Evolutionary conservation across 495 filamentous ascomycete species (phyloP).

Genomic region (Neurospora sp.): DNA sequence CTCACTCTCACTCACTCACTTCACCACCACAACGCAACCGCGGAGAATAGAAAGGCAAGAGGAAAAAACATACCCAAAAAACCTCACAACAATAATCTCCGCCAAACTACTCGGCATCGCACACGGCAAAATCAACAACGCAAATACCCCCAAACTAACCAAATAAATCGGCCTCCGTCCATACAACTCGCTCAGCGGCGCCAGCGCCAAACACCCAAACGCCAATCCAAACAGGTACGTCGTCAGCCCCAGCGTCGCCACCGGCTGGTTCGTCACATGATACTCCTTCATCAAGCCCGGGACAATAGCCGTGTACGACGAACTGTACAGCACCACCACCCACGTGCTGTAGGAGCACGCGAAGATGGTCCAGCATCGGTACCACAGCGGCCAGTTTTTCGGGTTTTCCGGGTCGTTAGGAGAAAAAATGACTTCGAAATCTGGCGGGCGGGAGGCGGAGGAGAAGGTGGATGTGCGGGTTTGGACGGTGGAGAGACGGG

Average conservation of each 20-base stretch:
- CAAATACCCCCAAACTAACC: slow-evolving; percentile 49
- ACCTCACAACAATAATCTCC: slow-evolving; percentile 58
- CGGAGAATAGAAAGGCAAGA: background rate
- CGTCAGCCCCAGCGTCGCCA: slow-evolving; percentile 68
- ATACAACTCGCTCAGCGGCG: slow-evolving; percentile 67
- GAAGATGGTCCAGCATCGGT: slow-evolving; percentile 52
- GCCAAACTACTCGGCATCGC: slow-evolving; percentile 55
- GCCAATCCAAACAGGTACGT: slow-evolving; percentile 71
- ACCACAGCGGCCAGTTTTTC: slow-evolving; percentile 61
- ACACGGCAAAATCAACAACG: slow-evolving; percentile 59
- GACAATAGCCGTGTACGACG: slow-evolving; percentile 64
- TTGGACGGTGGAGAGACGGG: slow-evolving; percentile 9
- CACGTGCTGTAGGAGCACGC: slow-evolving; percentile 65
- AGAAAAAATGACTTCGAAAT: slow-evolving; percentile 69
- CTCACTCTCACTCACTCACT: background rate
- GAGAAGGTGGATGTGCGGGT: slow-evolving; percentile 47
- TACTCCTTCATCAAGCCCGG: slow-evolving; percentile 61
- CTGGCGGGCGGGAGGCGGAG: slow-evolving; percentile 49
- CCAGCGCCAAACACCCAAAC: slow-evolving; percentile 60
- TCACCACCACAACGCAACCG: background rate
- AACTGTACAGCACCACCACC: slow-evolving; percentile 69
- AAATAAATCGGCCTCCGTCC: slow-evolving; percentile 69
- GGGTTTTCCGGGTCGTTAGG: slow-evolving; percentile 61
- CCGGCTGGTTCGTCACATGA: slow-evolving; percentile 38
- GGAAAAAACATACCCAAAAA: slow-evolving; percentile 47